Evolutionary conservation across 352 stramenopile genomes (phyloP).

Genomic region (Pilasporangium apinafurcum): DNA sequence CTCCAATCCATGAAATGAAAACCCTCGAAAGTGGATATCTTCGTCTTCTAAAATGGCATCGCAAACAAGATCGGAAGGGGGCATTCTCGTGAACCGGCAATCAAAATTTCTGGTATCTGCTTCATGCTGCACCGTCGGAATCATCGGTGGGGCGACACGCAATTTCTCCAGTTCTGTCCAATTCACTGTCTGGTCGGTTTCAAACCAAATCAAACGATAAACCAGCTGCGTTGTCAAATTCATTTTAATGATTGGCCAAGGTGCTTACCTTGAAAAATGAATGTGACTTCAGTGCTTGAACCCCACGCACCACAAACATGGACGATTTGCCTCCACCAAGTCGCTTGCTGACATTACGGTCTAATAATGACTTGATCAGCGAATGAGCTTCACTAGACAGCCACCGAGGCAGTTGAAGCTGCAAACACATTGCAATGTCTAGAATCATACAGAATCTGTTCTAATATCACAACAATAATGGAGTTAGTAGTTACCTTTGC

Average conservation of each 20-base stretch:
- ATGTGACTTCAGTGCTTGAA: conserved; percentile 93
- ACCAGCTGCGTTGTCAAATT: neutral
- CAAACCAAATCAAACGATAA: neutral
- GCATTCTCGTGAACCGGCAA: conserved; percentile 83
- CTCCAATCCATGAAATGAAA: conserved; percentile 66
- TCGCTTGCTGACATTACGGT: conserved; percentile 94
- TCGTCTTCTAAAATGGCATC: conserved; percentile 45
- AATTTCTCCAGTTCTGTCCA: conserved; percentile 91
- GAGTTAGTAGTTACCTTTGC: conserved; percentile 35
- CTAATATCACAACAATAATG: neutral
- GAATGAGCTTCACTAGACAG: conserved; percentile 88
- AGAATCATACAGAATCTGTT: neutral
- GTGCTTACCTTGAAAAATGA: conserved; percentile 89
- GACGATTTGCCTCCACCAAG: conserved; percentile 92
- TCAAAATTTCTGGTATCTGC: conserved; percentile 94
- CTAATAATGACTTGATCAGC: conserved; percentile 93
- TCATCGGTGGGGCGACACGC: conserved; percentile 85
- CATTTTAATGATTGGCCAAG: too few species aligned
- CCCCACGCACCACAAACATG: conserved; percentile 97
- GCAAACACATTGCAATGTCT: neutral
- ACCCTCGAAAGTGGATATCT: conserved; percentile 59
- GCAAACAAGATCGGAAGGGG: conserved; percentile 53
- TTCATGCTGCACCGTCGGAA: conserved; percentile 83
- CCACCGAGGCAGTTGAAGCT: conserved; percentile 76
- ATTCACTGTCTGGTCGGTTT: conserved; percentile 78